Evolutionary conservation across 768 basidiomycete species (phyloP).

Genomic region (Lactarius tabidus): DNA sequence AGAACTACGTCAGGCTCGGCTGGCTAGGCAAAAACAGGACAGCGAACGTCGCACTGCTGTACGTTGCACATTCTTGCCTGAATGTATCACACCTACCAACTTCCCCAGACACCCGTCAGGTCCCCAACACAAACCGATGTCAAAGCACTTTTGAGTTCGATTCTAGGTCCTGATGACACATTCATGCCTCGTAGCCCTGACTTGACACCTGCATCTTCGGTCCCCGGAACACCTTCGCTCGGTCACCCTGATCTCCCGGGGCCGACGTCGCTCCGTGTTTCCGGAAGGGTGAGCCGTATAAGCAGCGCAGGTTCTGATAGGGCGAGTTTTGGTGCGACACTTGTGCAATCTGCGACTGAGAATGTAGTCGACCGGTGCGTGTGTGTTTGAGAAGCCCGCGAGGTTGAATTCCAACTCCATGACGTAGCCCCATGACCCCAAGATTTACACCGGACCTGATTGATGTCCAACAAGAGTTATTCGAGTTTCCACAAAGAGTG

Average conservation of each 20-base stretch:
- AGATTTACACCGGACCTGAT: conserved; percentile 74
- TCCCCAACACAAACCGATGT: conserved; percentile 53
- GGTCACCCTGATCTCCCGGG: conserved; percentile 38
- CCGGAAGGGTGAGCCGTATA: conserved; percentile 65
- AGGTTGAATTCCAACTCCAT: conserved; percentile 1
- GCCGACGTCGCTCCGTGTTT: conserved; percentile 38
- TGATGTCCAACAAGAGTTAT: conserved; percentile 85
- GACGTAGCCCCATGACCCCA: conserved; percentile 54
- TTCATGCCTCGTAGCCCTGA: conserved; percentile 54
- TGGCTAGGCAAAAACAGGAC: conserved; percentile 60
- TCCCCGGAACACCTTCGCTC: conserved; percentile 64
- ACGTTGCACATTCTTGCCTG: conserved; percentile 37
- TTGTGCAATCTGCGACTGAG: conserved; percentile 52
- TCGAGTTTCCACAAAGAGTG: conserved; percentile 88
- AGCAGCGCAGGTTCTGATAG: conserved; percentile 59
- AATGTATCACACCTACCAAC: conserved; percentile 9
- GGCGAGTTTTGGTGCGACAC: conserved; percentile 42
- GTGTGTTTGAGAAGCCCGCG: background rate
- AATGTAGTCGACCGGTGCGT: conserved; percentile 66
- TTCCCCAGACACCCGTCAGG: conserved; percentile 17
- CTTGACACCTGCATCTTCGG: conserved; percentile 65
- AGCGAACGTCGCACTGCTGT: conserved; percentile 39
- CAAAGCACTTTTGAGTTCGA: conserved; percentile 61
- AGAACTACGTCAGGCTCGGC: conserved; percentile 74
- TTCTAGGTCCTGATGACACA: conserved; percentile 46